Conservation (phyloP, 2,329 filamentous ascomycete genomes). For the Colletotrichum lindemuthianum region DNA sequence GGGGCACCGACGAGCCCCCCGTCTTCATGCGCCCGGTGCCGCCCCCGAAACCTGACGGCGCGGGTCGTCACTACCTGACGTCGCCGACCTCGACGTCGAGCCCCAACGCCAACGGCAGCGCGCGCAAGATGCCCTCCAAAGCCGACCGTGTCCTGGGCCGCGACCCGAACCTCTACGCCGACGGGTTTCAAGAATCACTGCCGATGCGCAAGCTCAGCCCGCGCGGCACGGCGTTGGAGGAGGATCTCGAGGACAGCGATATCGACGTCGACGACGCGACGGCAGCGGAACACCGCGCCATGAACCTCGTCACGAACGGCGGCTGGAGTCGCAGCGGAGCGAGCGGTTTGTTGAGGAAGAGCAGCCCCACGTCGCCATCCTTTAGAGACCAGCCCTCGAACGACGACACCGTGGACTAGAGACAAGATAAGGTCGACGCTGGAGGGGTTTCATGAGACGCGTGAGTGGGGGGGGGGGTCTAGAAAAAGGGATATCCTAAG, state of each 20-base stretch:
- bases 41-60: constrained; percentile 37
- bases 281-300: constrained; percentile 53
- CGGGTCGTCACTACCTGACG: constrained; percentile 42
- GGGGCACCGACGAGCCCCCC: constrained; percentile 60
- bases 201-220: constrained; percentile 60
- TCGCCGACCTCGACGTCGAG: constrained; percentile 32
- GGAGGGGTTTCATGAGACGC: no score
- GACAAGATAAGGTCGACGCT: neutral
- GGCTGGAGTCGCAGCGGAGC: constrained; percentile 53
- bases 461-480: neutral
- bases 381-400: constrained; percentile 22
- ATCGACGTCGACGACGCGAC: constrained; percentile 51
- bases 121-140: constrained; percentile 59
- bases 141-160: constrained; percentile 68
- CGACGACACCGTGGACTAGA: constrained; percentile 34
- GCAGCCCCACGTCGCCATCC: constrained; percentile 39
- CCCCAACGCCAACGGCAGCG: constrained; percentile 38
- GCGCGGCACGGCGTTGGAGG: constrained; percentile 55
- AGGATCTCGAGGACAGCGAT: constrained; percentile 51
- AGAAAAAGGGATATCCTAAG: constrained; percentile 18
- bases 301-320: constrained; percentile 55
- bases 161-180: constrained; percentile 65
- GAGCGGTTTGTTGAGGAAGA: constrained; percentile 54
- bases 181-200: constrained; percentile 54
- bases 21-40: constrained; percentile 37